These are phyloP conservation scores for Orbilia blumenaviensis DNA, from an alignment of 2,329 filamentous ascomycete species.

Conservation along the genomic window DNA sequence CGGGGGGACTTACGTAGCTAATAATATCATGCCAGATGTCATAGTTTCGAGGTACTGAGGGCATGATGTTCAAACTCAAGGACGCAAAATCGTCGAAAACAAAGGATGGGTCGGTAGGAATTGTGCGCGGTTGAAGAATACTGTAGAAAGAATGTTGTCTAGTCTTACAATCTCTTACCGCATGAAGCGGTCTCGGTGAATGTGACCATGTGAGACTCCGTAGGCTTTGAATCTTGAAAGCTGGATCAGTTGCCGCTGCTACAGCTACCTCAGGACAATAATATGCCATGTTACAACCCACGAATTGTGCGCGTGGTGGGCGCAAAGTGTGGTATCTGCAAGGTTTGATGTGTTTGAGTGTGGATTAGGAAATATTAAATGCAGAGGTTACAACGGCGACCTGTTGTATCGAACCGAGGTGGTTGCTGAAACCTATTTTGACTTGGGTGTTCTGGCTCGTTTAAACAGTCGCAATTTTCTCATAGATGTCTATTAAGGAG, in stretches of 20 bases:
- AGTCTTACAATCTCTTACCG: conserved; percentile 44
- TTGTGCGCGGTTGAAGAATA: conserved; percentile 49
- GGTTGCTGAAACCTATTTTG: conserved; percentile 36
- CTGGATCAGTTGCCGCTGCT: conserved; percentile 52
- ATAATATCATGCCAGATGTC: conserved; percentile 52
- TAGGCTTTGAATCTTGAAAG: conserved; percentile 53
- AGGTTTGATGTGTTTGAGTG: conserved; percentile 46
- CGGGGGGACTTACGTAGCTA: conserved; percentile 37
- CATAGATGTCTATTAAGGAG: conserved; percentile 20
- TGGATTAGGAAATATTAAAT: conserved; percentile 52
- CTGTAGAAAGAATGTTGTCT: conserved; percentile 52
- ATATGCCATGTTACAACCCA: conserved; percentile 52
- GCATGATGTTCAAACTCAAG: conserved; percentile 35
- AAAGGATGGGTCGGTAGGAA: conserved; percentile 42
- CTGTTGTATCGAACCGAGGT: conserved; percentile 43
- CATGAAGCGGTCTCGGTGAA: conserved; percentile 50
- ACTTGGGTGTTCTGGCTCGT: conserved; percentile 29
- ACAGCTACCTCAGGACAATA: conserved; percentile 54
- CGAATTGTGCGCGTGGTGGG: conserved; percentile 26
- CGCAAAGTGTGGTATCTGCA: conserved; percentile 41
- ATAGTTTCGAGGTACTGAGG: conserved; percentile 48
- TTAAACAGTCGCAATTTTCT: conserved; percentile 35
- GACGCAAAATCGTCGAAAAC: conserved; percentile 50
- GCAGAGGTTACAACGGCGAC: conserved; percentile 53
- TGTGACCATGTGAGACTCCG: conserved; percentile 54